Evolutionary conservation across 1,139 yeast species (phyloP).

Genomic region (Casaregolazyma suthepensis): DNA sequence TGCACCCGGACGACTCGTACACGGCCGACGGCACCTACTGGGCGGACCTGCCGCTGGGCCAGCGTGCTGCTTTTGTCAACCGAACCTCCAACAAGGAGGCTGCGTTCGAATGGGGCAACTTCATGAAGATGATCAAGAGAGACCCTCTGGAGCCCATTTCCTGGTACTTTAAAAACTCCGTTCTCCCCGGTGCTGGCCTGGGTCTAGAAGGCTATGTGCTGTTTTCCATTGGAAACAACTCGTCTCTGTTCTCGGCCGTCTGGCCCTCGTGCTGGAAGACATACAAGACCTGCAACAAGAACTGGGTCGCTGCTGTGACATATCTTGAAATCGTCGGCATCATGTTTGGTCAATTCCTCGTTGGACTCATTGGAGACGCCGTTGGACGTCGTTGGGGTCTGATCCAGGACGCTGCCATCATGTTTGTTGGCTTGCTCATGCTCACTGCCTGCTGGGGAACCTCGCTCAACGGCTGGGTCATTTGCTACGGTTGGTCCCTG

Average conservation of each 20-base stretch:
- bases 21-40: constrained; percentile 32
- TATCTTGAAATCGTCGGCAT: constrained; percentile 62
- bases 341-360: constrained; percentile 82
- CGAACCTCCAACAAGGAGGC: constrained; percentile 28
- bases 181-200: constrained; percentile 35
- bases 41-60: constrained; percentile 33
- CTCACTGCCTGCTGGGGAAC: constrained; percentile 52
- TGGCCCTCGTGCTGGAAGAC: constrained; percentile 36
- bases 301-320: constrained; percentile 33
- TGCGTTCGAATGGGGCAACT: constrained; percentile 22
- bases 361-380: constrained; percentile 78
- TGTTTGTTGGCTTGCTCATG: constrained; percentile 61
- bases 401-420: constrained; percentile 35
- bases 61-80: constrained; percentile 27
- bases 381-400: constrained; percentile 83
- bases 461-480: constrained; percentile 36
- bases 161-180: constrained; percentile 34
- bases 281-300: constrained; percentile 28
- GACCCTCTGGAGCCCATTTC: constrained; percentile 34
- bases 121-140: constrained; percentile 27
- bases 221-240: constrained; percentile 35
- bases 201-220: constrained; percentile 36
- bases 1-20: constrained; percentile 32
- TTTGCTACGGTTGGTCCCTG: constrained; percentile 66
- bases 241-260: constrained; percentile 28